Evolutionary conservation across 1,284 basidiomycete species (phyloP).

Genomic region (Mycosarcoma mackinlayi): DNA sequence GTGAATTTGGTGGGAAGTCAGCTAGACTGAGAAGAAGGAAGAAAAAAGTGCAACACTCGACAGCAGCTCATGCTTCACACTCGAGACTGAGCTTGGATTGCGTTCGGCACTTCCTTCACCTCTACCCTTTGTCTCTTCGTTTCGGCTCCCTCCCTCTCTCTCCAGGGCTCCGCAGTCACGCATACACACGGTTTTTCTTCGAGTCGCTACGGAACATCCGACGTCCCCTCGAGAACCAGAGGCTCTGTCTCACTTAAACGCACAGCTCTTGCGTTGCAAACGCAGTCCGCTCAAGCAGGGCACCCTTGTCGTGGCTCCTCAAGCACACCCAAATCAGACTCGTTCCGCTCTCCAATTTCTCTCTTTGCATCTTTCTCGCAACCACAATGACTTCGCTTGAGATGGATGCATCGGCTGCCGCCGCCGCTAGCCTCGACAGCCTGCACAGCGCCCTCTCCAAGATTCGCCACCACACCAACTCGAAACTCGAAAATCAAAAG

Average conservation of each 20-base stretch:
- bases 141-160: too few relatives aligned
- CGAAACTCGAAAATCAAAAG: constrained; percentile 85
- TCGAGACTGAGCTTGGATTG: too few relatives aligned
- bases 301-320: not conserved
- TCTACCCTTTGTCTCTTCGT: not conserved
- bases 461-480: constrained; percentile 86
- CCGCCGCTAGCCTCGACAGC: constrained; percentile 40
- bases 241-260: not conserved
- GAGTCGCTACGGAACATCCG: not conserved
- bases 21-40: not conserved
- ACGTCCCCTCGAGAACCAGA: not conserved
- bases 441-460: constrained; percentile 72
- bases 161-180: too few relatives aligned
- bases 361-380: not conserved
- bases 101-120: not conserved
- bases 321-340: not conserved
- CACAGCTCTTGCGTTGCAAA: constrained; percentile 1
- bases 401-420: constrained; percentile 39
- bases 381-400: constrained; percentile 33
- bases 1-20: not conserved
- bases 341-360: too few relatives aligned
- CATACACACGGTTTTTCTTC: not conserved
- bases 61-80: too few relatives aligned
- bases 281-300: constrained; percentile 3
- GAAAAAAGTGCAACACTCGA: constrained; percentile 4